Evolutionary conservation across 23 red algal species (phyloP).

Genomic region (Gracilaria domingensis): DNA sequence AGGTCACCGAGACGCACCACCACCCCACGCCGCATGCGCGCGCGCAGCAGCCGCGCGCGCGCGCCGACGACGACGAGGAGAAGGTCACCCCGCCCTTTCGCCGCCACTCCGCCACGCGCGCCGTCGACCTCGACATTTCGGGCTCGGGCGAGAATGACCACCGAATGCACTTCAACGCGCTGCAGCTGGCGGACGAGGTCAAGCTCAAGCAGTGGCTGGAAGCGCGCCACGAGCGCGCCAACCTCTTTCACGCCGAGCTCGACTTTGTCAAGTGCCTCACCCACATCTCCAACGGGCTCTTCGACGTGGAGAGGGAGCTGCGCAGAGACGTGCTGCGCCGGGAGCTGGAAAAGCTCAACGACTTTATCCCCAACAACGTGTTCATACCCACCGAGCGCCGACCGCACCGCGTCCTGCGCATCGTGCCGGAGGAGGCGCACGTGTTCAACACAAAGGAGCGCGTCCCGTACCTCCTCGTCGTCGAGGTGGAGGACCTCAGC

Average conservation of each 20-base stretch:
- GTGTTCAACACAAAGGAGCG: slow-evolving; percentile 98
- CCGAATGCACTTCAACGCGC: slow-evolving; percentile 61
- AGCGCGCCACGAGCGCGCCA: slow-evolving; percentile 71
- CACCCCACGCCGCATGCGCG: no score
- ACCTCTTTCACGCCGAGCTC: slow-evolving; percentile 95
- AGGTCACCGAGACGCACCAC: slow-evolving; percentile 29
- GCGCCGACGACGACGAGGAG: slow-evolving; percentile 4
- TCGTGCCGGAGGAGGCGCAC: slow-evolving; percentile 81
- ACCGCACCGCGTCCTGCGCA: slow-evolving; percentile 84
- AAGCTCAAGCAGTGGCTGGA: slow-evolving; percentile 70
- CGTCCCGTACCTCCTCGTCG: slow-evolving; percentile 84
- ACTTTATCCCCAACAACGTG: slow-evolving; percentile 78
- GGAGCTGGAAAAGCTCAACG: slow-evolving; percentile 88
- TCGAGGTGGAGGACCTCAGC: slow-evolving; percentile 88
- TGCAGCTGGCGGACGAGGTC: slow-evolving; percentile 54
- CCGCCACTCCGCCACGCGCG: slow-evolving; percentile 22
- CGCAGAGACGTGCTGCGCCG: slow-evolving; percentile 77
- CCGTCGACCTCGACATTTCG: slow-evolving; percentile 71
- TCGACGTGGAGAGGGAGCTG: slow-evolving; percentile 65
- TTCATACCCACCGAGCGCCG: slow-evolving; percentile 80
- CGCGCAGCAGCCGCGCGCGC: no score
- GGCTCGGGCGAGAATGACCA: slow-evolving; percentile 65
- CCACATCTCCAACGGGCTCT: slow-evolving; percentile 86
- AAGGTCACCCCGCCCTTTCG: slow-evolving; percentile 24
- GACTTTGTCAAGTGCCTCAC: slow-evolving; percentile 98